A percentile compares a stretch with the other conserved stretches of the same genome.
phyloP scores from a whole-genome alignment of 176 grass and related monocot genomes.

The Guadua angustifolia region DNA sequence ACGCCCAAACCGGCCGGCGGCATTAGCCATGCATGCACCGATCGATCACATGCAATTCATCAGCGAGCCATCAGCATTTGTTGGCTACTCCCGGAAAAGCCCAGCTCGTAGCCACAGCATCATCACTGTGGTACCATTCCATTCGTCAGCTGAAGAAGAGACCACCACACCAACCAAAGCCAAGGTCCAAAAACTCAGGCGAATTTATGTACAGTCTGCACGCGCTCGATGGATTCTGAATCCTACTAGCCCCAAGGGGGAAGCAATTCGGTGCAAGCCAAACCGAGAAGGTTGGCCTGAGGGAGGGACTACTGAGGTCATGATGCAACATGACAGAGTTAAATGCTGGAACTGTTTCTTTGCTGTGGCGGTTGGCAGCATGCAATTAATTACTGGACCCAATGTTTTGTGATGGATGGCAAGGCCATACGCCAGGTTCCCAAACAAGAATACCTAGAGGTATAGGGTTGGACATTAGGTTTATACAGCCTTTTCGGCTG shows the following conservation, averaged over 20 bases:
- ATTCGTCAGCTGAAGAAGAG: neutral
- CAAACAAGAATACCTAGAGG: neutral
- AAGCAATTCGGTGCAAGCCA: neutral
- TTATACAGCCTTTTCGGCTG: no score
- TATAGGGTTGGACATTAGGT: no score
- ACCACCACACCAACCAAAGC: neutral
- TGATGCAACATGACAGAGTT: conserved; percentile 9
- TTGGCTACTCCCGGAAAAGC: neutral
- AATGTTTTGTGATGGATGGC: neutral
- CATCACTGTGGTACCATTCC: neutral
- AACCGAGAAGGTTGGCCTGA: conserved; percentile 11
- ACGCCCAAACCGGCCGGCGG: no score
- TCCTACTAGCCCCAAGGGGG: no score
- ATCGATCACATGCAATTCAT: neutral
- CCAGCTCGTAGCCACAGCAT: neutral
- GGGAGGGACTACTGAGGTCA: neutral
- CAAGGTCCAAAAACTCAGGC: neutral
- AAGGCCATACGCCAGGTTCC: neutral
- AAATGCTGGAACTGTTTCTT: neutral
- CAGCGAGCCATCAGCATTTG: neutral
- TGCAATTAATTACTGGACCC: conserved; percentile 10
- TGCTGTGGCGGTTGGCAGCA: neutral
- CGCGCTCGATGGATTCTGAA: no score
- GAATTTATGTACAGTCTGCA: neutral
- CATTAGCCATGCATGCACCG: no score